phyloP scores from a whole-genome alignment of 2,329 filamentous ascomycete genomes.

The Aspergillus eucalypticola region DNA sequence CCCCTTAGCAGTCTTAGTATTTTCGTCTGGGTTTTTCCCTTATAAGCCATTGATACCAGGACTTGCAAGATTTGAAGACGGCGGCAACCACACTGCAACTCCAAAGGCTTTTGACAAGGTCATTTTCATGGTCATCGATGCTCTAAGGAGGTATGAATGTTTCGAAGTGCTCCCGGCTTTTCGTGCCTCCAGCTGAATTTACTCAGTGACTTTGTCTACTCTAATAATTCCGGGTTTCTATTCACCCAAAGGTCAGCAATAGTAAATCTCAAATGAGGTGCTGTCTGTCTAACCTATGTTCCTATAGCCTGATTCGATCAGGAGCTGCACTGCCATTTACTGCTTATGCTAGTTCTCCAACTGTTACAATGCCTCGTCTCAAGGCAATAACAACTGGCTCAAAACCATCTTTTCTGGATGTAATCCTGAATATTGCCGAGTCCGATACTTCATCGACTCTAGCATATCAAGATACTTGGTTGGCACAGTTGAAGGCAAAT shows the following conservation, averaged over 20 bases:
- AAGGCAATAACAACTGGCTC: conserved; percentile 98
- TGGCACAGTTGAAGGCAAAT: conserved; percentile 83
- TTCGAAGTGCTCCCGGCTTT: background rate
- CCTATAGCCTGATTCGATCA: conserved; percentile 71
- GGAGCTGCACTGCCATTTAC: conserved; percentile 90
- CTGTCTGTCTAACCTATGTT: conserved; percentile 10
- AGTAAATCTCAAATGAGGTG: background rate
- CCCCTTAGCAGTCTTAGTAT: conserved; percentile 70
- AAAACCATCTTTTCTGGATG: conserved; percentile 95
- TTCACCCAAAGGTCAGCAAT: conserved; percentile 76
- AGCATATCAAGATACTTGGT: conserved; percentile 89
- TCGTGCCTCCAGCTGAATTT: conserved; percentile 20
- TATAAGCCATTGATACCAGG: conserved; percentile 94
- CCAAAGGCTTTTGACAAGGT: conserved; percentile 79
- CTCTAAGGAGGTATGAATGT: conserved; percentile 71
- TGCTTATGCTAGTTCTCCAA: conserved; percentile 92
- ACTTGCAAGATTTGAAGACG: conserved; percentile 64
- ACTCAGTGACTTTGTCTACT: conserved; percentile 87
- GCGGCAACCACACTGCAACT: conserved; percentile 56
- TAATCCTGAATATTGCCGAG: conserved; percentile 95
- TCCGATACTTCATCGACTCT: conserved; percentile 88
- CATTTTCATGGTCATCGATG: conserved; percentile 97
- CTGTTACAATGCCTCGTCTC: conserved; percentile 95
- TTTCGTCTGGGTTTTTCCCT: conserved; percentile 92
- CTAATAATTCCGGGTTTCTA: conserved; percentile 73